Evolutionary conservation across 2,329 filamentous ascomycete genomes (phyloP), one percentile per base, ranked within the genome.

Genomic region (Colletotrichum ledebouriae): DNA sequence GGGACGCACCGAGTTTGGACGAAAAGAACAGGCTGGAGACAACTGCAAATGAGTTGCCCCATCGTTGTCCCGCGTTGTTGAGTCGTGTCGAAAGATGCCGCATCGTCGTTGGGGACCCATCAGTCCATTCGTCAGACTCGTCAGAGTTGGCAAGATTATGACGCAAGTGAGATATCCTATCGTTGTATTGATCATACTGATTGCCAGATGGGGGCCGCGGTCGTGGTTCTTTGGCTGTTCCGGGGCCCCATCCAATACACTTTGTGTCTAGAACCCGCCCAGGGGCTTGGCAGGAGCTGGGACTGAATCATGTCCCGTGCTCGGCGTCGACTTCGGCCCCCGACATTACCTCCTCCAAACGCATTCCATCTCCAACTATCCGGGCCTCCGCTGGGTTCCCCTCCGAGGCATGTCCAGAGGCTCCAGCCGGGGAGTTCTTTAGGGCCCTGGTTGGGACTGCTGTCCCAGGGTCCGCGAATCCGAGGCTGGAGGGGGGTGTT

Each of bases 111-210:
- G 47, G 25, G 15, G 49, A 34, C 29, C 49, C 22, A 33, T 59
- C 47, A 7, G 25, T 53, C 25, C 33, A 41, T 56, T 59, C 47
- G 47, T 59, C 65, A 65, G 61, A 59, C 41, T 59, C 47, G 17
- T 37, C 60, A 34, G 39, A 55, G 25, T 34, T 39, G 47, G 22
- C 33, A 29, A 41, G 41, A 39, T 39, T 59, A 68, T 68, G 61
- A 68, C 65, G 65, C 61, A 68, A 59, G 50, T 59, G 22, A 65
- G 29, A 53, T 49, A 68, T 68, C 61, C 65, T 59, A 44, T 50
- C 34, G 41, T 39, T 47, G 17, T 17, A 17, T 17, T 17, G 52
- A 64, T 68, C 60, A 59, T 37, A 41, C 39, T 17, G 57, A 46
- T 37, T 34, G 47, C 39, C 29, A 34, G 49, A 39, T 29, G 29